Base-by-base conservation (phyloP, 148 eudicot species). In the Amaranthus palmeri region DNA sequence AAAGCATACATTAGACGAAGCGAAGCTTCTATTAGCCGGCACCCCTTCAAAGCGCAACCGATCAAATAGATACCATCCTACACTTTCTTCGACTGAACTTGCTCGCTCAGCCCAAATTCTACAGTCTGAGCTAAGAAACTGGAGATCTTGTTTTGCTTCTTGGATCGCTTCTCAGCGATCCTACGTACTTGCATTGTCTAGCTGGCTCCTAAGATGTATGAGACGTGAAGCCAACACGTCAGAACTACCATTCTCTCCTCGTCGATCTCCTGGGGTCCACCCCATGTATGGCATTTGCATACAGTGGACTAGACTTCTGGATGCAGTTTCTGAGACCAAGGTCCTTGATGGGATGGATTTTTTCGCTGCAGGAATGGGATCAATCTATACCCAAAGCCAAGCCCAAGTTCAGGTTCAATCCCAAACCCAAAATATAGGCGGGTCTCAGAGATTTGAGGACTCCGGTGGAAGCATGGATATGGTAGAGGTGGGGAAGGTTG, bases 131-230 rank as follows among this genome's bases (percentile, higher is more conserved):
- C 81, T 93, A 49, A 80, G 90, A 76, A 93, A 91, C 72, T 93
- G 98, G 98, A 81, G 81, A 74, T 50, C 91, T 4, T 85, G 91
- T 74, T 93, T 93, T 56, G 88, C 90, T 66, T 77, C 86, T 53
- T 93, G 98, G 98, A 80, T 93, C 79, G 66, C 83, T 64, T 86
- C 98, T 81, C 98, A 93, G 71, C 84, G 92, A 79, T 89, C 88
- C 72, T 93, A 91, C 57, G 65, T 86, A 45, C 87, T 85, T 53
- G 95, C 92, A 12, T 56, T 93, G 9, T 74, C 85, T 62, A 84
- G 90, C 54, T 93, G 98, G 98, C 92, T 93, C 80, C 76, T 93
- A 40, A 76, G 92, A 3, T 93, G 98, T 77, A 78, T 86, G 62
- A 81, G 85, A 10, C 74, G 78, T 54, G 90, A 88, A 7, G 81